Base-by-base conservation (phyloP, 805 yeast species). In the Candida alai region DNA sequence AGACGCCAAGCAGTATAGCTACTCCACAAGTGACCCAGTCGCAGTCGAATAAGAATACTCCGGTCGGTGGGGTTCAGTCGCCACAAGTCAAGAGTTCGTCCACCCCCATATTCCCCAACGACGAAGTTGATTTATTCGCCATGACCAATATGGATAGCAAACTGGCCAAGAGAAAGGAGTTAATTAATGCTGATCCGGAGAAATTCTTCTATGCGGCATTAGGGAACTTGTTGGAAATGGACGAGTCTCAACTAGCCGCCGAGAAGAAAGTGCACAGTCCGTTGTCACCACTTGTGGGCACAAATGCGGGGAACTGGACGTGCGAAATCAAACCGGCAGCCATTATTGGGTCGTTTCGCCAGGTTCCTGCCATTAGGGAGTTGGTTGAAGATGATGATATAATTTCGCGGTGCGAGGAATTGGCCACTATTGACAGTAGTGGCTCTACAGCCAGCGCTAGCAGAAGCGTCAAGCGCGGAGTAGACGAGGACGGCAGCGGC, bases 151-250 rank as follows among this genome's bases (percentile, higher is more conserved):
- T 57, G 15, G 79, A 73, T 44, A 49, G 60, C 10, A 68, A 66
- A 40, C 54, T 72, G 40, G 60, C 59, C 29, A 65, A 57, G 39
- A 54, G 80, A 35, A 59, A 75, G 28, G 75, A 68, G 32, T 57
- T 75, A 27, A 68, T 71, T 2, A 51, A 51, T 32, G 39, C 52
- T 15, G 74, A 75, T 45, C 74, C 79, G 0, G 65, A 68, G 28
- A 55, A 58, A 34, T 76, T 71, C 48, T 70, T 75, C 44, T 59
- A 67, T 30, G 71, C 77, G 0, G 69, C 78, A 2, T 56, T 76
- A 35, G 67, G 76, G 6, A 74, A 75, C 48, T 54, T 71, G 23
- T 56, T 75, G 39, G 74, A 68, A 26, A 45, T 75, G 17, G 67
- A 65, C 6, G 73, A 64, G 17, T 16, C 21, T n/a, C 7, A 24